These are phyloP conservation scores for Yamadazyma tumulicola DNA, from an alignment of 805 yeast species.

Conservation along the genomic window DNA sequence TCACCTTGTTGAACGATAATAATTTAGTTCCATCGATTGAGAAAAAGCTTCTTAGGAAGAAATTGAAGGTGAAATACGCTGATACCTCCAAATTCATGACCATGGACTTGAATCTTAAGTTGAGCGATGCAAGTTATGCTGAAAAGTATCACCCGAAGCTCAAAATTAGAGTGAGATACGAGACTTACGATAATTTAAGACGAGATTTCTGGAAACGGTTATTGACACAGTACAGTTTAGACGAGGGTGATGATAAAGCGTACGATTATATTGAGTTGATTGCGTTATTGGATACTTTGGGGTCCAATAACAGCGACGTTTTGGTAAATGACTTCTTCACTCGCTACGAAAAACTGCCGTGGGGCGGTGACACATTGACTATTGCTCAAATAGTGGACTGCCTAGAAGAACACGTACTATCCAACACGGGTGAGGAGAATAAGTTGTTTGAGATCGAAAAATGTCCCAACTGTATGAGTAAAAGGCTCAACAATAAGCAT, in stretches of 20 bases:
- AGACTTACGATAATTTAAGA: slow-evolving; percentile 61
- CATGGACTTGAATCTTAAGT: slow-evolving; percentile 32
- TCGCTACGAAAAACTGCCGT: slow-evolving; percentile 40
- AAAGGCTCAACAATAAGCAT: slow-evolving; percentile 49
- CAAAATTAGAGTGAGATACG: slow-evolving; percentile 58
- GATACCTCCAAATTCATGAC: slow-evolving; percentile 44
- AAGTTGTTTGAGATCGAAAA: slow-evolving; percentile 57
- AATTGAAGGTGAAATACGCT: slow-evolving; percentile 24
- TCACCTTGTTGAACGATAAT: slow-evolving; percentile 20
- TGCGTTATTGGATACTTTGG: slow-evolving; percentile 62
- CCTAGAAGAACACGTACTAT: slow-evolving; percentile 38
- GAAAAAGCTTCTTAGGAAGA: slow-evolving; percentile 13
- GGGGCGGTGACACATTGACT: slow-evolving; percentile 53
- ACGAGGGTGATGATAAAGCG: slow-evolving; percentile 28
- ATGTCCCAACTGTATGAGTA: slow-evolving; percentile 79
- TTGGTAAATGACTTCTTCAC: slow-evolving; percentile 55
- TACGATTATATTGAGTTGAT: slow-evolving; percentile 60
- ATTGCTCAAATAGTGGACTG: slow-evolving; percentile 44
- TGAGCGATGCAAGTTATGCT: slow-evolving; percentile 29
- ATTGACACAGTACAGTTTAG: slow-evolving; percentile 49
- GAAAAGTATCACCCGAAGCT: slow-evolving; percentile 50
- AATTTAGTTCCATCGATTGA: slow-evolving; percentile 26
- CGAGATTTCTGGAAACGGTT: slow-evolving; percentile 68
- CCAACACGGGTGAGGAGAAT: slow-evolving; percentile 17
- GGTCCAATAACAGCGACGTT: slow-evolving; percentile 48